Percentiles rank a stretch among this genome's conserved stretches.
These are phyloP conservation scores for Debaryomycetaceae sp. DNA, from an alignment of 1,139 yeast genomes.

Conservation along the genomic window DNA sequence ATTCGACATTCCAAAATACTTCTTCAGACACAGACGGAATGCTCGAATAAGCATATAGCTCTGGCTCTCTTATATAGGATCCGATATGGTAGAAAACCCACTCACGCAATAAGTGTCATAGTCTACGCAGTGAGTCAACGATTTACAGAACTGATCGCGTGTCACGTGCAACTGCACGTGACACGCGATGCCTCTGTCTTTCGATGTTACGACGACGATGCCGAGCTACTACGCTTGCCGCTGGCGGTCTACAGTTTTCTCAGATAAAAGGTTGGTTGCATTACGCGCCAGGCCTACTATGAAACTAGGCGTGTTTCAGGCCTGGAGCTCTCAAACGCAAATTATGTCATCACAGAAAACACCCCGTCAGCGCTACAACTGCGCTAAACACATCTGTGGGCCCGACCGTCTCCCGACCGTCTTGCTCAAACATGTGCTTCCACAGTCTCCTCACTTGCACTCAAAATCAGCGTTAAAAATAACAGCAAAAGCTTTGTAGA, in stretches of 20 bases:
- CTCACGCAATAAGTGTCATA: not conserved
- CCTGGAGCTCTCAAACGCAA: constrained; percentile 48
- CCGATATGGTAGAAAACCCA: not conserved
- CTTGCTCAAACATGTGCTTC: not conserved
- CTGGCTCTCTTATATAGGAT: not conserved
- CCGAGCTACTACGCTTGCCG: not conserved
- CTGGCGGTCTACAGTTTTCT: constrained; percentile 1
- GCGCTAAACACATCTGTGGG: not conserved
- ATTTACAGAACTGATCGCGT: too few relatives aligned
- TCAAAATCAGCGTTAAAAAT: too few relatives aligned
- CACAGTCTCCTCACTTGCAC: not conserved
- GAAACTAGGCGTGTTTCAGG: constrained; percentile 52
- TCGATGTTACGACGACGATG: too few relatives aligned
- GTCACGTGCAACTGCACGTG: too few relatives aligned
- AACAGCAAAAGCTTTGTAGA: too few relatives aligned
- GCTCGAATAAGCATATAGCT: constrained; percentile 6
- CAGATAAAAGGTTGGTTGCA: constrained; percentile 39
- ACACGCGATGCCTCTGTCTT: too few relatives aligned
- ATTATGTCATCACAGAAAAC: constrained; percentile 42
- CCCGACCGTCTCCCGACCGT: not conserved
- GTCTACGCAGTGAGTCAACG: too few relatives aligned
- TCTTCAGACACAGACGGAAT: constrained; percentile 3
- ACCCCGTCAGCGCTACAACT: not conserved
- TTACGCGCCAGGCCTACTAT: constrained; percentile 26
- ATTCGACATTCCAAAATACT: constrained; percentile 19